Evolutionary conservation across 2,329 filamentous ascomycete genomes (phyloP).

Genomic region (Pyrenophora teres): DNA sequence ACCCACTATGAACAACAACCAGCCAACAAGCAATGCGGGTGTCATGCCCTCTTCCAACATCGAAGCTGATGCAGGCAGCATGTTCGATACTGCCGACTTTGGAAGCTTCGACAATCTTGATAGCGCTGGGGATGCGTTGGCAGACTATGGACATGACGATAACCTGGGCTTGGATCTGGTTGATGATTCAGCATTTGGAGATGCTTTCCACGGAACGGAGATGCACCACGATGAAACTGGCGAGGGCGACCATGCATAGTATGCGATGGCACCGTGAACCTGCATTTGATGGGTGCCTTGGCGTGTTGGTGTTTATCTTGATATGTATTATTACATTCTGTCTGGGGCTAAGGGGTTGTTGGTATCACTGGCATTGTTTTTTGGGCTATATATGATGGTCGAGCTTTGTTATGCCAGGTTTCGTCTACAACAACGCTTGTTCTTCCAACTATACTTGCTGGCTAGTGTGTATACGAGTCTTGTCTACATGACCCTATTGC

Average conservation of each 20-base stretch:
- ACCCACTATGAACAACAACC: conserved; percentile 22
- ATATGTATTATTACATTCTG: conserved; percentile 11
- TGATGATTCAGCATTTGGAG: conserved; percentile 48
- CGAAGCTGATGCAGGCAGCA: conserved; percentile 40
- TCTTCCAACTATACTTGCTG: too few relatives aligned
- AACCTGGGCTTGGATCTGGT: conserved; percentile 46
- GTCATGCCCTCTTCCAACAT: conserved; percentile 27
- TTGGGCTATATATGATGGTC: too few relatives aligned
- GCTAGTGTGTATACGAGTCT: too few relatives aligned
- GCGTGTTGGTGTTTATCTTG: background rate
- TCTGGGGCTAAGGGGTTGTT: conserved; percentile 1
- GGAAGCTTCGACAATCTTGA: conserved; percentile 46
- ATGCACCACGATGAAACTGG: conserved; percentile 40
- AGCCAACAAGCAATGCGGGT: conserved; percentile 20
- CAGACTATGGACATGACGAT: conserved; percentile 46
- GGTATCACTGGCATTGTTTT: background rate
- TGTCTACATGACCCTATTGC: too few relatives aligned
- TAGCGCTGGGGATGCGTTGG: conserved; percentile 47
- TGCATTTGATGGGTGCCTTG: background rate
- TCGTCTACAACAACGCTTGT: background rate
- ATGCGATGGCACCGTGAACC: conserved; percentile 2
- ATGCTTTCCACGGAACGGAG: conserved; percentile 48
- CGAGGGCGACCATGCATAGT: conserved; percentile 34
- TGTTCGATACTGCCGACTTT: conserved; percentile 47
- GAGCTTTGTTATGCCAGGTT: background rate